Conservation (phyloP, 2,329 filamentous ascomycete genomes). For the Penicillium sp. region DNA sequence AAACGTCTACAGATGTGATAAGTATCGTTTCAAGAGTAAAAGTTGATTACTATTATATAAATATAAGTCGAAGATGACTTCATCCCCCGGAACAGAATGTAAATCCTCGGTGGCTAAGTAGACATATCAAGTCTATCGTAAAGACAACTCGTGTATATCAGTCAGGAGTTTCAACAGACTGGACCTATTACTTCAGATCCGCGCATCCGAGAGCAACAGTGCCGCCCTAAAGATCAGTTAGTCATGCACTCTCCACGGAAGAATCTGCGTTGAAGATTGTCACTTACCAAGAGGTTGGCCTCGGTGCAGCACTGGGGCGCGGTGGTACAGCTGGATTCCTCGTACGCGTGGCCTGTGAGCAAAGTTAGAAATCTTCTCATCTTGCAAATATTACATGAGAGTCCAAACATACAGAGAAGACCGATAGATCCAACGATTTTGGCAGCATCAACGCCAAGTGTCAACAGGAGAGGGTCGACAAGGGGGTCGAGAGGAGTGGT, state of each 20-base stretch:
- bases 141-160: neutral
- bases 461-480: constrained; percentile 28
- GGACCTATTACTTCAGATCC: constrained; percentile 11
- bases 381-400: neutral
- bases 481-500: constrained; percentile 31
- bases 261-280: neutral
- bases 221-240: constrained; percentile 22
- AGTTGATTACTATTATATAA: neutral
- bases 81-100: neutral
- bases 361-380: neutral
- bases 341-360: constrained; percentile 27
- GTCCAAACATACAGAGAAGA: constrained; percentile 26
- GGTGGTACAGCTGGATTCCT: constrained; percentile 17
- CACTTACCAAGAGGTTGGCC: constrained; percentile 31
- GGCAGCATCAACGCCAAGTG: constrained; percentile 25
- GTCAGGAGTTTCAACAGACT: neutral
- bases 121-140: neutral
- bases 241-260: neutral
- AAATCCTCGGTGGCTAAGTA: neutral
- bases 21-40: neutral
- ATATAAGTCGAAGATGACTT: neutral
- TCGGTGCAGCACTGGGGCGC: constrained; percentile 34
- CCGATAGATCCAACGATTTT: constrained; percentile 31
- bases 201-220: constrained; percentile 28
- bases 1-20: neutral